Evolutionary conservation across 1,284 basidiomycete genomes (phyloP), one percentile per base, ranked within the genome.

Genomic region (Austroboletus novae-zelandiae): DNA sequence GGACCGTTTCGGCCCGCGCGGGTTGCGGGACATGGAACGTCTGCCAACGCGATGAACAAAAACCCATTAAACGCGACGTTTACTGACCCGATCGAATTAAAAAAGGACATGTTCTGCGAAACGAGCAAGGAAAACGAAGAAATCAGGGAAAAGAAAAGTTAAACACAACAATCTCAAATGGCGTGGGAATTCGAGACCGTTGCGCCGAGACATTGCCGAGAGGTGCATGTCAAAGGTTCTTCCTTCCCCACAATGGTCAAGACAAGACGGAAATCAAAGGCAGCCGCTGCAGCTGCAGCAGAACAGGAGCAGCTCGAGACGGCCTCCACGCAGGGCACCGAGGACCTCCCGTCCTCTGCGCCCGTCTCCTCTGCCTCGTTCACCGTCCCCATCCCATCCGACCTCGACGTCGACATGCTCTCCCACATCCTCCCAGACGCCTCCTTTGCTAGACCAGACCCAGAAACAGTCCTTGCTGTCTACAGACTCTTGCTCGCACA

Each of bases 61-160:
- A 23, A 23, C 3, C 20, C 3, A 23, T 23, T 23, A 23, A 23
- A 23, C 20, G 3, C 20, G 20, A 23, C 20, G 20, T 23, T 36
- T 17, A 71, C 81, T 50, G 57, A 88, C 86, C 86, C 82, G 41
- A 89, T 78, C 25, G 84, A 84, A 64, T 87, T 88, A 71, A 89
- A 87, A 70, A 89, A 89, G 32, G 86, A 88, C 85, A 88, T 88
- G 47, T 14, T 18, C 15, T 60, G 60, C 58, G 65, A 67, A 52
- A 48, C 43, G 68, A 65, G 62, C 13, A 25, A 20, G 2, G 20
- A 23, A 23, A 23, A 14, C 27, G 8, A 41, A 17, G 7, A 10
- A 14, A 39, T 36, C 25, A 32, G 39, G n/a, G 34, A n/a, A n/a
- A n/a, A n/a, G n/a, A 5, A 3, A 23, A 23, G 20, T 23, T 5